Evolutionary conservation across 352 stramenopile species (phyloP).

Genomic region (Pythium folliculosum): DNA sequence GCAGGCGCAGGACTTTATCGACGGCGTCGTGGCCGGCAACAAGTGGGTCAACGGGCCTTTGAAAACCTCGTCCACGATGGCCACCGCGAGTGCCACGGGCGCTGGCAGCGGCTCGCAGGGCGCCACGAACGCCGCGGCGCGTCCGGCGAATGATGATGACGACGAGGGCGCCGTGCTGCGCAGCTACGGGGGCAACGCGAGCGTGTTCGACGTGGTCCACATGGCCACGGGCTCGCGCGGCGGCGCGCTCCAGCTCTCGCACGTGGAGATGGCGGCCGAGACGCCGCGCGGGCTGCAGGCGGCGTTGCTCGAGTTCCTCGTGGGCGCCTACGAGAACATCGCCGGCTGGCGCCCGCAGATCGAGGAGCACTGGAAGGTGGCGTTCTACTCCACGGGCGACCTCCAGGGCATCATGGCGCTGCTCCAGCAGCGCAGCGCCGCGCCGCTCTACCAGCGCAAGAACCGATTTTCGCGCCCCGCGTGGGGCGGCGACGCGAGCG

Average conservation of each 20-base stretch:
- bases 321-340: conserved; percentile 29
- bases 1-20: conserved; percentile 33
- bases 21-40: conserved; percentile 29
- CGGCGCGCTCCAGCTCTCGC: conserved; percentile 29
- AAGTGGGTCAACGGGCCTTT: conserved; percentile 30
- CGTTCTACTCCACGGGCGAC: conserved; percentile 40
- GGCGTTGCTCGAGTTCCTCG: conserved; percentile 33
- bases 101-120: not conserved
- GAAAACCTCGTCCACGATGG: not conserved
- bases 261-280: conserved; percentile 35
- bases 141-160: not conserved
- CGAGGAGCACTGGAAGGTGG: conserved; percentile 27
- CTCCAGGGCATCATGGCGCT: conserved; percentile 32
- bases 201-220: conserved; percentile 38
- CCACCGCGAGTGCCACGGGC: not conserved
- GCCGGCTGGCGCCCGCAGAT: conserved; percentile 22
- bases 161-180: conserved; percentile 10
- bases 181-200: conserved; percentile 10
- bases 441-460: conserved; percentile 28
- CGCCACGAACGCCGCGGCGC: not conserved
- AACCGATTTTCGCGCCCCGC: conserved; percentile 28
- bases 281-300: conserved; percentile 27
- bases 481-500: not conserved
- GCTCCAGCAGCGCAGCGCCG: conserved; percentile 18
- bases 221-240: conserved; percentile 25